Evolutionary conservation across 129 eudicot species (phyloP), one percentile per base, ranked within the genome.

Genomic region (Arctium lappa): DNA sequence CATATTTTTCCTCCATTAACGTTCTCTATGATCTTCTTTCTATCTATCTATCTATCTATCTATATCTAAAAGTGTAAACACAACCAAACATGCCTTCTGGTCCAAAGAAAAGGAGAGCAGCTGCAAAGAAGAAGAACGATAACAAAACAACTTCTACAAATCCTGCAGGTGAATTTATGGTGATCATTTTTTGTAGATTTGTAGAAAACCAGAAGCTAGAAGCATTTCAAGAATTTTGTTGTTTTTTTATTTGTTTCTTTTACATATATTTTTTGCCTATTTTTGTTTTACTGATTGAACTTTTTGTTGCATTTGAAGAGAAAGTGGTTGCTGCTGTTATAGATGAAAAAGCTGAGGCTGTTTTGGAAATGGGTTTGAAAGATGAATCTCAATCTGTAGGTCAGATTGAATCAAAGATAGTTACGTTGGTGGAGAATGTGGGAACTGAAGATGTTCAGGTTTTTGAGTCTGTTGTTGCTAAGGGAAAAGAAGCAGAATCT

Each of bases 41-140:
- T 42, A 22, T 36, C 11, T 46, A 15, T 56, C 27, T 56, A 8
- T 56, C 48, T 42, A 22, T 36, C 11, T 46, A 15, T 56, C 27
- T 56, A 8, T 56, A 15, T 56, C 1, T 56, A 1, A 56, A 56
- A 5, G 65, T 29, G 37, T 32, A 77, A 60, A 22, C 73, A 42
- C 22, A 66, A 3, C 34, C 42, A 70, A 77, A 0, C 69, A 84
- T 84, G 87, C 84, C 87, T 40, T 79, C 71, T n/a, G 87, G 87
- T 62, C 40, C 87, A 72, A 84, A 84, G 80, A 56, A 4, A 8
- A 16, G 66, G 8, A 56, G 66, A 56, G 6, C 66, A 0, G 66
- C 29, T 0, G 2, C 2, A 16, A 56, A 4, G 29, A 84, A 79
- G 66, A 84, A 32, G 69, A 8, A 63, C 30, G 81, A 33, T 1